Percentiles rank a stretch among this genome's conserved stretches.
phyloP scores from a whole-genome alignment of 2,329 filamentous ascomycete genomes.

The Fusarium vanettenii region DNA sequence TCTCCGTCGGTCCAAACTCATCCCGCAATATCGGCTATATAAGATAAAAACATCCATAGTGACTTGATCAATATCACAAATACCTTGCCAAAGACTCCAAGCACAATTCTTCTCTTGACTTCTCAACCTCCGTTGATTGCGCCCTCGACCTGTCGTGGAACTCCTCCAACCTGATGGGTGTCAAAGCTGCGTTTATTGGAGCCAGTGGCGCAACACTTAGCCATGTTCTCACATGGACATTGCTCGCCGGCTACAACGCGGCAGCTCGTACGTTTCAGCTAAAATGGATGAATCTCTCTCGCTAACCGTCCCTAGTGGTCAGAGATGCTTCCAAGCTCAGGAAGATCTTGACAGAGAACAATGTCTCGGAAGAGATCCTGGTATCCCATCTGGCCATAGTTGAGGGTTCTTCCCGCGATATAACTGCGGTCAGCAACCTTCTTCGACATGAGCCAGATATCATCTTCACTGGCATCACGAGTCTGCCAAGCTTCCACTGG shows the following conservation, averaged over 20 bases:
- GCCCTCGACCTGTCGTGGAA: neutral
- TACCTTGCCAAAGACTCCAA: neutral
- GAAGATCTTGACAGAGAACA: neutral
- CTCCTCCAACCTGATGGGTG: neutral
- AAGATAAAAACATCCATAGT: neutral
- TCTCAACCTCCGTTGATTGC: neutral
- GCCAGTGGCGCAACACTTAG: constrained; percentile 2
- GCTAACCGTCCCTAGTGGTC: neutral
- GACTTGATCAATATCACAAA: neutral
- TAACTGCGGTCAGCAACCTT: neutral
- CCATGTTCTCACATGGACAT: constrained; percentile 2
- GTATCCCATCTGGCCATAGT: neutral
- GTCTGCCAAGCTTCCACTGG: neutral
- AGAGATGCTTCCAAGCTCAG: constrained; percentile 5
- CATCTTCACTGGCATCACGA: constrained; percentile 11
- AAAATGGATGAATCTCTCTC: neutral
- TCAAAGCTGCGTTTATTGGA: constrained; percentile 6
- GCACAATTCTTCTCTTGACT: neutral
- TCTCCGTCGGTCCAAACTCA: neutral
- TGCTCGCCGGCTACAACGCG: neutral
- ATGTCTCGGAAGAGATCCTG: neutral
- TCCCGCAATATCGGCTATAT: neutral
- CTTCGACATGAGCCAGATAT: constrained; percentile 2
- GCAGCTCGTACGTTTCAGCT: constrained; percentile 5
- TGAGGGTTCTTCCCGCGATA: constrained; percentile 5